These are phyloP conservation scores for Tubosaeta sp. DNA, from an alignment of 768 basidiomycete genomes.

Conservation along the genomic window DNA sequence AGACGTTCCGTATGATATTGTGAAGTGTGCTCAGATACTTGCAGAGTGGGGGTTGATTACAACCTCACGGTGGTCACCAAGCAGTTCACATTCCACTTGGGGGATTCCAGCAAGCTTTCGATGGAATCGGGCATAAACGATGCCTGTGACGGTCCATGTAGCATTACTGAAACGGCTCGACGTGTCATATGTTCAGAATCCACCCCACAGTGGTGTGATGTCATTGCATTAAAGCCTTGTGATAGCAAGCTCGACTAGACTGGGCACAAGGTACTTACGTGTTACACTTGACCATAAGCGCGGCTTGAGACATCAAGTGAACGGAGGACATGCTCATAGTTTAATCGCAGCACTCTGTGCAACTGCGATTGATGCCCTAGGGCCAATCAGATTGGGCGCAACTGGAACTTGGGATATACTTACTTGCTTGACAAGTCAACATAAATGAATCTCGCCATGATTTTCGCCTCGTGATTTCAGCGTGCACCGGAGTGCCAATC, in stretches of 20 bases:
- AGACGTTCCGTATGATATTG: not conserved
- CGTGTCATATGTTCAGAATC: not conserved
- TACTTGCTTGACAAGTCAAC: not conserved
- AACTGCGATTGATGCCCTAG: not conserved
- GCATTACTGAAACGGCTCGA: not conserved
- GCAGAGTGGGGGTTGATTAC: not conserved
- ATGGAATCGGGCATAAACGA: not conserved
- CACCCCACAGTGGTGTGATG: not conserved
- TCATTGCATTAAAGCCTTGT: not conserved
- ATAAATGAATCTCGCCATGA: not conserved
- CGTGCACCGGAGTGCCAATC: not conserved
- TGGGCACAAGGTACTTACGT: no score
- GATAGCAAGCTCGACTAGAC: not conserved
- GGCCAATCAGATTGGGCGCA: not conserved
- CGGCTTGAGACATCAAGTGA: no score
- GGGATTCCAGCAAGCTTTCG: not conserved
- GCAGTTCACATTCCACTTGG: not conserved
- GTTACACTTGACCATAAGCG: no score
- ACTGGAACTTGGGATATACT: no score
- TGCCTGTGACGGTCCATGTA: not conserved
- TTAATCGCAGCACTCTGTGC: not conserved
- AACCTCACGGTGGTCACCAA: not conserved
- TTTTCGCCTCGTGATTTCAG: not conserved
- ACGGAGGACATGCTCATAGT: not conserved
- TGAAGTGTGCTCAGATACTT: not conserved